Conservation (phyloP, 768 basidiomycete genomes). For the Krasilnikovozyma curviuscula region DNA sequence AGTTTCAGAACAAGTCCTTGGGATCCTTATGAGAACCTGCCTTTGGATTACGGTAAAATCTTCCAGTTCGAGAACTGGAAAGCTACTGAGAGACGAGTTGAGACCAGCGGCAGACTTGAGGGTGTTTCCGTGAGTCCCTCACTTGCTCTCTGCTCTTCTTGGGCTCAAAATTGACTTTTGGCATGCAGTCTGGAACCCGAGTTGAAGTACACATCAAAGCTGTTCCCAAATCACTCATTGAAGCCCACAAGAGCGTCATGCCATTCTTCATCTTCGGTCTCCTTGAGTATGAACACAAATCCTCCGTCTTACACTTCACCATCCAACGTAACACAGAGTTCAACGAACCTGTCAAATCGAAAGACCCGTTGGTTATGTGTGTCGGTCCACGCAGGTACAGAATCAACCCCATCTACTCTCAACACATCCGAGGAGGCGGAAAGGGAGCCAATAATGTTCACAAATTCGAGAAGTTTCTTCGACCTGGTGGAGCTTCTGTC, state of each 20-base stretch:
- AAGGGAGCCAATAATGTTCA: slow-evolving; percentile 91
- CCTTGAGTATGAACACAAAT: slow-evolving; percentile 88
- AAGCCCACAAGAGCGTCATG: slow-evolving; percentile 20
- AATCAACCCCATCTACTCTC: slow-evolving; percentile 77
- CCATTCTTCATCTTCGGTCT: slow-evolving; percentile 60
- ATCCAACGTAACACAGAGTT: slow-evolving; percentile 93
- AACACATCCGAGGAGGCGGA: slow-evolving; percentile 68
- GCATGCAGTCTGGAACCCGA: slow-evolving; percentile 50
- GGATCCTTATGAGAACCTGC: slow-evolving; percentile 93
- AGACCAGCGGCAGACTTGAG: slow-evolving; percentile 34
- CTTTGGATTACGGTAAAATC: slow-evolving; percentile 78
- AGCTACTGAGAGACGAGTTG: slow-evolving; percentile 50
- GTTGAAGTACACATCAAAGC: slow-evolving; percentile 58
- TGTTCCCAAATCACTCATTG: slow-evolving; percentile 46
- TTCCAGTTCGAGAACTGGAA: slow-evolving; percentile 95
- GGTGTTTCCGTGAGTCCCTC: slow-evolving; percentile 42
- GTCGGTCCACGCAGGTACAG: slow-evolving; percentile 69
- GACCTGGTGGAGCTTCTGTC: slow-evolving; percentile 52
- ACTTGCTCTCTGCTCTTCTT: not conserved
- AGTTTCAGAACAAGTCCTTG: slow-evolving; percentile 90
- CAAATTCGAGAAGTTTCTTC: slow-evolving; percentile 80
- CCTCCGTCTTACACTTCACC: slow-evolving; percentile 75
- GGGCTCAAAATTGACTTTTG: not conserved
- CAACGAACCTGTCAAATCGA: slow-evolving; percentile 66
- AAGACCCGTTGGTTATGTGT: slow-evolving; percentile 79